Base-by-base conservation (phyloP, 139 green algal species). In the Micractinium sp. region DNA sequence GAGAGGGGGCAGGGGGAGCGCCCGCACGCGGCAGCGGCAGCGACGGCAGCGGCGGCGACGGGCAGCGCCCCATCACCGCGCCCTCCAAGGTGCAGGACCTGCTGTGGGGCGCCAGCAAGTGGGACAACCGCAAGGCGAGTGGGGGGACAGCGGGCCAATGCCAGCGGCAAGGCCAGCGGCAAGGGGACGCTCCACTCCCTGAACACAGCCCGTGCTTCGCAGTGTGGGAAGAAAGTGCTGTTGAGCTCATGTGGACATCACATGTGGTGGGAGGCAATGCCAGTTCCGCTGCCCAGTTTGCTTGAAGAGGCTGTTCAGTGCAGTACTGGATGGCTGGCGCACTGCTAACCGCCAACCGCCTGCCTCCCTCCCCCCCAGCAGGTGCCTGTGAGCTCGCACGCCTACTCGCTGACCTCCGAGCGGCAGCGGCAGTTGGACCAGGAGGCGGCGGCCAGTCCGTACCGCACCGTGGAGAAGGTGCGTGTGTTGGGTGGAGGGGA, bases 401-500 rank as follows among this genome's bases (percentile, higher is more conserved):
- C 78, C n/a, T 61, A 85, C 31, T 29, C 36, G 2, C 22, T 81
- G 22, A 31, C 27, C n/a, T 7, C 60, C 29, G 29, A 87, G 38
- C 74, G 88, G 38, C 20, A 13, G 63, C 66, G 35, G 53, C 66
- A 88, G 78, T 74, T 89, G 82, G 82, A 82, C 25, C 47, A 31
- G 39, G 88, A 91, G 77, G 71, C 74, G 71, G 47, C 47, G 23
- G 39, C 67, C 74, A 85, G 47, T 73, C 88, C 69, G 3, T 91
- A 86, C 41, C 19, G 39, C 41, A 89, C 88, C 5, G 41, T 86
- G 15, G 67, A 91, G 88, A 63, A 88, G 82, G 88, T 38, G 77
- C 3, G 47, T 56, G 47, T 56, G 47, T 56, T 56, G 47, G 47
- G 47, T 56, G 47, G 5, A 56, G 47, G 5, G 47, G 47, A 56